Evolutionary conservation across 345 rosid genomes (phyloP).

Genomic region (Eucalyptus erythrocorys): DNA sequence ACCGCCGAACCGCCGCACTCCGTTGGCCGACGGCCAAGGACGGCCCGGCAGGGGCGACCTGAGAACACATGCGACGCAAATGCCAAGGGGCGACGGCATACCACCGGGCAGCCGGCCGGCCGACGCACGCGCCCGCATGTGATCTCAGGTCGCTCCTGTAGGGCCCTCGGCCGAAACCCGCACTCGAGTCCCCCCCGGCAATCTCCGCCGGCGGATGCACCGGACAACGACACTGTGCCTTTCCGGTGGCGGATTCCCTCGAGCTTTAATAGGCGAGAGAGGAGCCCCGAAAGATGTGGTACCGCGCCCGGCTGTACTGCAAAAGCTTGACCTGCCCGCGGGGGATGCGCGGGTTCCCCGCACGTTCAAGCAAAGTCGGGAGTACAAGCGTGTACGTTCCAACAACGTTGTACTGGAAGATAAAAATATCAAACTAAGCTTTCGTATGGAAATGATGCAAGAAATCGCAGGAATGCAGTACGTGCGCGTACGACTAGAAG

Average conservation of each 20-base stretch:
- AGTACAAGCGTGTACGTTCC: not conserved
- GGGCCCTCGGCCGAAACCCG: not conserved
- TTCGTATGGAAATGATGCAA: not conserved
- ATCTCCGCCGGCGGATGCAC: not conserved
- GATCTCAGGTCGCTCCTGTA: not conserved
- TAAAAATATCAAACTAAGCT: not conserved
- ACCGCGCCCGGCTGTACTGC: not conserved
- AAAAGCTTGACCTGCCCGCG: not conserved
- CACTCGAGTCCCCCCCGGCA: not conserved
- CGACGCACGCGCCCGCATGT: not conserved
- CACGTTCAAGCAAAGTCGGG: not conserved
- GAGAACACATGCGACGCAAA: not conserved
- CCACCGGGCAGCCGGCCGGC: not conserved
- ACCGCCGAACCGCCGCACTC: not conserved
- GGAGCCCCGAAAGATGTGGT: not conserved
- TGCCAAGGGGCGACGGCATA: not conserved
- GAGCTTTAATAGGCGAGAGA: not conserved
- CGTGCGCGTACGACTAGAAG: not conserved
- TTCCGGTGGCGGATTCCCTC: not conserved
- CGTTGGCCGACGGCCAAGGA: not conserved
- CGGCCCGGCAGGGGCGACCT: not conserved
- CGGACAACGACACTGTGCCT: not conserved
- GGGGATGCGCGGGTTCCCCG: not conserved
- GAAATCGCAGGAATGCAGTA: not conserved
- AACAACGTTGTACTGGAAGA: not conserved